Percentiles rank a stretch among this genome's conserved stretches.
Evolutionary conservation across 768 basidiomycete species (phyloP).

Genomic region (Rossbeevera mucosa): DNA sequence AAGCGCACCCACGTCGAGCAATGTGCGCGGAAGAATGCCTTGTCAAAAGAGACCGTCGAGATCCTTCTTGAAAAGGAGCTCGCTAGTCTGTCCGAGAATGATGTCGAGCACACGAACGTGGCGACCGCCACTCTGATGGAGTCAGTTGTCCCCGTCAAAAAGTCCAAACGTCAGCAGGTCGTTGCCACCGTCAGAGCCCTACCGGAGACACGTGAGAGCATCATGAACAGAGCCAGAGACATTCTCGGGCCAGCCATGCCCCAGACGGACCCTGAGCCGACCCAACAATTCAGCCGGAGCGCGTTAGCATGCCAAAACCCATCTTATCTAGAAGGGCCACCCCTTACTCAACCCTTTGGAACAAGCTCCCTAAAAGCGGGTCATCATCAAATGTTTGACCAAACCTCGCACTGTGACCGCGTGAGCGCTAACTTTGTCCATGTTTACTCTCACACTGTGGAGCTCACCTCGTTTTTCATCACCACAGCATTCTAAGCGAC

Average conservation of each 20-base stretch:
- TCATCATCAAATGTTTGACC: slow-evolving; percentile 17
- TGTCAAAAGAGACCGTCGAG: slow-evolving; percentile 52
- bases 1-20: slow-evolving; percentile 64
- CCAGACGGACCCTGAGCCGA: slow-evolving; percentile 11
- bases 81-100: slow-evolving; percentile 7
- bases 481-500: slow-evolving; percentile 15
- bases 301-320: slow-evolving; percentile 18
- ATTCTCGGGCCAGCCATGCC: slow-evolving; percentile 25
- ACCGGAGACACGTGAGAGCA: slow-evolving; percentile 42
- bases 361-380: slow-evolving; percentile 29
- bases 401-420: slow-evolving; percentile 7
- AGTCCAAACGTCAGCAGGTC: slow-evolving; percentile 34
- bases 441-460: neutral
- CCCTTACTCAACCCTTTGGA: slow-evolving; percentile 39
- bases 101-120: neutral
- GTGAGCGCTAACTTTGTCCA: slow-evolving; percentile 7
- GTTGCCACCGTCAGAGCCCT: slow-evolving; percentile 43
- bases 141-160: slow-evolving; percentile 49
- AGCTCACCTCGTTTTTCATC: slow-evolving; percentile 1
- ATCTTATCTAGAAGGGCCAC: slow-evolving; percentile 9
- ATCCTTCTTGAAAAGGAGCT: slow-evolving; percentile 50
- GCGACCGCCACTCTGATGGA: slow-evolving; percentile 44
- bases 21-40: slow-evolving; percentile 60
- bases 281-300: slow-evolving; percentile 35
- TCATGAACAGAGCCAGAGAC: slow-evolving; percentile 36